Conservation (phyloP, 306 rosid genomes). For the Luffa acutangula region DNA sequence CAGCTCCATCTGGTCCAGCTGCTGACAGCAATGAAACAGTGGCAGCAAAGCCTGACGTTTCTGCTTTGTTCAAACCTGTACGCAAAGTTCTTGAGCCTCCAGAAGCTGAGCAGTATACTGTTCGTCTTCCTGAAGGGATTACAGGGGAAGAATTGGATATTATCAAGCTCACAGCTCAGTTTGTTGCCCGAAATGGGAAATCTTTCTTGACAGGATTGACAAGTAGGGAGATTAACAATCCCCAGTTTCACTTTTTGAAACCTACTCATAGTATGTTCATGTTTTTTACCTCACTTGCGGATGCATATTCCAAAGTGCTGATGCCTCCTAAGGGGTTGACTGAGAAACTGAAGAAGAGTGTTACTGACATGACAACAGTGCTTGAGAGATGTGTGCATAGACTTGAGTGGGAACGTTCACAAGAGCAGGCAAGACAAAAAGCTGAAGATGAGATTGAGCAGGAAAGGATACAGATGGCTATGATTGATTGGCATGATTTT, state of each 20-base stretch:
- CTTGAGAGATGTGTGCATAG: constrained; percentile 86
- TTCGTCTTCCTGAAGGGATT: constrained; percentile 91
- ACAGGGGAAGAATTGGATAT: constrained; percentile 92
- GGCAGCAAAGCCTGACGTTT: constrained; percentile 38
- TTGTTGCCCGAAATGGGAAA: constrained; percentile 93
- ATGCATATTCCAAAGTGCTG: constrained; percentile 85
- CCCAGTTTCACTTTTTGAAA: constrained; percentile 89
- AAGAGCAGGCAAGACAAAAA: constrained; percentile 93
- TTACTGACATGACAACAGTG: constrained; percentile 74
- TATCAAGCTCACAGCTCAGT: constrained; percentile 91
- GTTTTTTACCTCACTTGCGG: constrained; percentile 87
- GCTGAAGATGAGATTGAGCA: constrained; percentile 93
- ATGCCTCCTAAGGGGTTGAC: constrained; percentile 83
- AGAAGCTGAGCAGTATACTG: constrained; percentile 84
- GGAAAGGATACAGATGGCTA: constrained; percentile 87
- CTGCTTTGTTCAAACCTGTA: constrained; percentile 59
- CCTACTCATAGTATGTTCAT: constrained; percentile 96
- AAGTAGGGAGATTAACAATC: constrained; percentile 79
- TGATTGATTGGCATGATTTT: constrained; percentile 99
- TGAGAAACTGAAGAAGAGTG: constrained; percentile 72
- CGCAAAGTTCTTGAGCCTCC: constrained; percentile 84
- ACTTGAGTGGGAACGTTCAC: constrained; percentile 90
- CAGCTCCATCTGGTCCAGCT: constrained; percentile 20
- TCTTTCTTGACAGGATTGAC: constrained; percentile 86
- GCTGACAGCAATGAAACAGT: constrained; percentile 35